Evolutionary conservation across 2,329 filamentous ascomycete genomes (phyloP), one percentile per base, ranked within the genome.

Genomic region (Sporothrix humicola): DNA sequence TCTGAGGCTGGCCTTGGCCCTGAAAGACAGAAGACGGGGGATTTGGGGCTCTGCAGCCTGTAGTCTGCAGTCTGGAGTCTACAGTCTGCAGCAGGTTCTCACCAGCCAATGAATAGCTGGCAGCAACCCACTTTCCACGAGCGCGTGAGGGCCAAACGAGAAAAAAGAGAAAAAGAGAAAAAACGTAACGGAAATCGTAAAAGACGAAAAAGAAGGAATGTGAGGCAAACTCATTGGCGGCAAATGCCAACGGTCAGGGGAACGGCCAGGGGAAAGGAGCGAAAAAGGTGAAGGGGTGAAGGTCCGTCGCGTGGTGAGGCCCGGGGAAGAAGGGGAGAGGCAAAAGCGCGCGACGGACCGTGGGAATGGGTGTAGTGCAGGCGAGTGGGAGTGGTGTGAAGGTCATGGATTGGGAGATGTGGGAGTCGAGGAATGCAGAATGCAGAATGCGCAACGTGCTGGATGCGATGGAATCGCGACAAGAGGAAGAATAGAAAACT

Each of bases 311-410:
- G 52, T 56, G 52, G 52, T 26, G 52, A 56, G n/a, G 59, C 12
- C 6, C 7, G 31, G 37, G 61, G 61, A 65, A 17, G 17, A 13
- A 5, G 9, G 15, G n/a, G n/a, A 2, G 23, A 17, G 20, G 44
- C 12, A 44, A 20, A 54, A 20, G 48, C 42, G 61, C 61, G 61
- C 61, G 12, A 48, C 61, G 61, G 61, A 66, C 61, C 61, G 61
- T 12, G 42, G 13, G 52, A 69, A 44, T 58, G 59, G 52, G 66
- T 54, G 66, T 54, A 15, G 66, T 13, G 66, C 48, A 69, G 48
- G 17, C 26, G 15, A 17, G 17, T 31, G 48, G 54, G 66, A 69
- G 48, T 69, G 66, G 66, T 54, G 66, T 23, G n/a, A 13, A 48
- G 42, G 52, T 13, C 5, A 26, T 15, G n/a, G 26, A n/a, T n/a